Percentiles rank a stretch among this genome's conserved stretches.
Conservation (phyloP, 1,284 basidiomycete species). For the Wallemia hederae region DNA sequence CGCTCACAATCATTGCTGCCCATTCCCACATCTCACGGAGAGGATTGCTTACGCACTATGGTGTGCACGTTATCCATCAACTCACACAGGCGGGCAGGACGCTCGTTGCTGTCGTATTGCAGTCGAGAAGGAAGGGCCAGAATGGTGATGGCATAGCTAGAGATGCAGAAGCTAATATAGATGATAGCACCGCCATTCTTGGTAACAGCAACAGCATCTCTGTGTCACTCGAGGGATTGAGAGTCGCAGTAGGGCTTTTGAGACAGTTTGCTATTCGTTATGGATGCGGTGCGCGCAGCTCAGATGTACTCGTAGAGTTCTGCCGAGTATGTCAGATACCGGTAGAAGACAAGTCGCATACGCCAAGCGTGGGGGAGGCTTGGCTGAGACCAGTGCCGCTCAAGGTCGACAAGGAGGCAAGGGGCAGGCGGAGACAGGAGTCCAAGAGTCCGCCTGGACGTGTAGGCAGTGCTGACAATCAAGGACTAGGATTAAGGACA, state of each 20-base stretch:
- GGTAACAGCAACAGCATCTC: neutral
- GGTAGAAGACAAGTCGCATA: neutral
- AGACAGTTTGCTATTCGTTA: neutral
- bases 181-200: neutral
- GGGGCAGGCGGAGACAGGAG: too few relatives aligned
- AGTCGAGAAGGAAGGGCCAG: neutral
- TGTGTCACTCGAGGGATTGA: neutral
- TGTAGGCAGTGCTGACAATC: too few relatives aligned
- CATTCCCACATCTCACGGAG: slow-evolving; percentile 43
- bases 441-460: too few relatives aligned
- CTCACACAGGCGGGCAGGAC: slow-evolving; percentile 72
- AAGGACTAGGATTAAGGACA: too few relatives aligned
- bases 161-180: neutral
- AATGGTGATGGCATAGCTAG: too few relatives aligned
- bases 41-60: slow-evolving; percentile 80
- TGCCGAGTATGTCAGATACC: neutral
- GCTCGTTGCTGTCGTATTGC: slow-evolving; percentile 43
- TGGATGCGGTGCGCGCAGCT: neutral
- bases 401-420: too few relatives aligned
- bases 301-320: neutral
- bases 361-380: too few relatives aligned
- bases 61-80: slow-evolving; percentile 75
- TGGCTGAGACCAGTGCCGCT: too few relatives aligned
- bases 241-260: neutral
- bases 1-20: slow-evolving; percentile 33